Evolutionary conservation across 1,284 basidiomycete genomes (phyloP).

Genomic region (Pseudozyma sp.): DNA sequence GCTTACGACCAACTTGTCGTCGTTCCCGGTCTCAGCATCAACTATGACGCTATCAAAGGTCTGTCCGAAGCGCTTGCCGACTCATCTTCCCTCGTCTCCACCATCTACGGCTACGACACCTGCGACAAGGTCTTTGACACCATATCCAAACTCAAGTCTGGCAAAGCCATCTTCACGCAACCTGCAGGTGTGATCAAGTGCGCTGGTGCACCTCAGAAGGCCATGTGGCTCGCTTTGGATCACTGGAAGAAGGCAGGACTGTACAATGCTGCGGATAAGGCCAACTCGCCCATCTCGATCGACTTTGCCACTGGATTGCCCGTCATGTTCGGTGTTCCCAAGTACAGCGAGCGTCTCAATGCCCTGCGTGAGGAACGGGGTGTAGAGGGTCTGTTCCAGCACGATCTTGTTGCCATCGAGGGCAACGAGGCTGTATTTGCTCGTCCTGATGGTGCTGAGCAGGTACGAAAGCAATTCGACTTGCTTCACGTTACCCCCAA

Average conservation of each 20-base stretch:
- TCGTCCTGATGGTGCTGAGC: slow-evolving; percentile 44
- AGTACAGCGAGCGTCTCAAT: slow-evolving; percentile 89
- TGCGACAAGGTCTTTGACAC: slow-evolving; percentile 59
- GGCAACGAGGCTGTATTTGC: slow-evolving; percentile 81
- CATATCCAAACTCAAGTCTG: slow-evolving; percentile 76
- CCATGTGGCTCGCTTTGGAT: slow-evolving; percentile 66
- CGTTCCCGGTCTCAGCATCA: slow-evolving; percentile 87
- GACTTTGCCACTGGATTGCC: slow-evolving; percentile 90
- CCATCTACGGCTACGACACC: slow-evolving; percentile 79
- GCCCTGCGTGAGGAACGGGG: slow-evolving; percentile 82
- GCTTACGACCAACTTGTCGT: slow-evolving; percentile 90
- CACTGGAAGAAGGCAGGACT: slow-evolving; percentile 59
- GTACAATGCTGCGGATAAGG: slow-evolving; percentile 56
- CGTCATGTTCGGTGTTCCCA: slow-evolving; percentile 85
- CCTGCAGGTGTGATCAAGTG: slow-evolving; percentile 95
- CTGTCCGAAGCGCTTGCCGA: slow-evolving; percentile 82
- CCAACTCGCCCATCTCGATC: slow-evolving; percentile 73
- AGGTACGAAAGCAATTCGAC: slow-evolving; percentile 80
- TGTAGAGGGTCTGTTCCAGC: slow-evolving; percentile 82
- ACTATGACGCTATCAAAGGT: slow-evolving; percentile 79
- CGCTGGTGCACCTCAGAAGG: slow-evolving; percentile 78
- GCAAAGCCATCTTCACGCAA: slow-evolving; percentile 93
- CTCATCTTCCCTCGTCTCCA: slow-evolving; percentile 83
- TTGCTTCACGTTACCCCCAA: slow-evolving; percentile 89
- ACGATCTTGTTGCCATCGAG: slow-evolving; percentile 82